phyloP scores from a whole-genome alignment of 345 rosid species.

The Corchorus olitorius region DNA sequence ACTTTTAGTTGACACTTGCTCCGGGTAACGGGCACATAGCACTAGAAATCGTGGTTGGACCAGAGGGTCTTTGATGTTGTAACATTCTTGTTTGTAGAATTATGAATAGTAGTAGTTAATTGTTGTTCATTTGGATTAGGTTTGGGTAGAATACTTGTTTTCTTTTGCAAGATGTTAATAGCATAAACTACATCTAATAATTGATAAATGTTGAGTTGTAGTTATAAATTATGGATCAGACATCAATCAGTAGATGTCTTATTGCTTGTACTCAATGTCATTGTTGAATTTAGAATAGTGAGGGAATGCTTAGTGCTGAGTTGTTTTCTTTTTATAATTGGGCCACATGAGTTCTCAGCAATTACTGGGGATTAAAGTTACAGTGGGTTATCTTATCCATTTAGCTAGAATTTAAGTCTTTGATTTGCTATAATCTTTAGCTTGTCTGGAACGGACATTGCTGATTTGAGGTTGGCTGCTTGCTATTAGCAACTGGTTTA shows the following conservation, averaged over 20 bases:
- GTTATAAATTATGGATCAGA: neutral
- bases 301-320: neutral
- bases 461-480: neutral
- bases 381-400: neutral
- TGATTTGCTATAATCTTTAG: neutral
- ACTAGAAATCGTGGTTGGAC: neutral
- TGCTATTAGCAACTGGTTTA: neutral
- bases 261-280: neutral
- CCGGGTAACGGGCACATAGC: neutral
- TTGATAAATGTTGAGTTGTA: neutral
- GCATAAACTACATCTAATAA: neutral
- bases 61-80: neutral
- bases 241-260: neutral
- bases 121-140: neutral
- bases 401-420: neutral
- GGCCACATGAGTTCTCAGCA: neutral
- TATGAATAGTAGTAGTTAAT: neutral
- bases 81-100: neutral
- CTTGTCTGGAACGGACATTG: neutral
- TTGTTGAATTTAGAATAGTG: neutral
- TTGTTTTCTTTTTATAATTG: neutral
- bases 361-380: conserved; percentile 7
- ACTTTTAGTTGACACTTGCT: conserved; percentile 2
- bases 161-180: neutral
- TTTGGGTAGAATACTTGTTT: neutral